A percentile compares a stretch with the other conserved stretches of the same genome.
Evolutionary conservation across 2,329 filamentous ascomycete species (phyloP).

Genomic region (Plenodomus lindquistii): DNA sequence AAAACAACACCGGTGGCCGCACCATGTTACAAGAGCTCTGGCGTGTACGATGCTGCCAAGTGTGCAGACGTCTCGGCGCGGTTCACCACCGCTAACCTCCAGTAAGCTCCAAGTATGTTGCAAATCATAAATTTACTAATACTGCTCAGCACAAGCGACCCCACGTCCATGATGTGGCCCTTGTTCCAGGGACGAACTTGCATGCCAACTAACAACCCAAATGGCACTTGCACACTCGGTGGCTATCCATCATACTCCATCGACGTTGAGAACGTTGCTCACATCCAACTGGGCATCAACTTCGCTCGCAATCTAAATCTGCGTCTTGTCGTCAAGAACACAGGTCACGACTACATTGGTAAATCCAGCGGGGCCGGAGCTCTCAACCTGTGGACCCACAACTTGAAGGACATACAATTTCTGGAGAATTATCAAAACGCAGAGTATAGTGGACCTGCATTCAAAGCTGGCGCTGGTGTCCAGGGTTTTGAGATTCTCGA

Average conservation of each 20-base stretch:
- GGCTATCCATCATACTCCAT: constrained; percentile 21
- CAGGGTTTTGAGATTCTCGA: constrained; percentile 21
- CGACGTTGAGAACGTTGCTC: constrained; percentile 17
- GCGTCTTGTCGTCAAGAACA: constrained; percentile 22
- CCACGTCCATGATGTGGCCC: constrained; percentile 30
- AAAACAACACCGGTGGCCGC: constrained; percentile 25
- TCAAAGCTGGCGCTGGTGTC: constrained; percentile 32
- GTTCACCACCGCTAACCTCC: constrained; percentile 13
- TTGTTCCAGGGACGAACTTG: constrained; percentile 31
- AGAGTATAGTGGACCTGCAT: constrained; percentile 23
- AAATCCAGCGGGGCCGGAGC: constrained; percentile 30
- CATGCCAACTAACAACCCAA: constrained; percentile 16
- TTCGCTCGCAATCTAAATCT: constrained; percentile 25
- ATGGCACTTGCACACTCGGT: constrained; percentile 15
- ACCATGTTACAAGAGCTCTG: constrained; percentile 25
- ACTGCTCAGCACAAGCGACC: constrained; percentile 15
- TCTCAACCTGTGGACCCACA: constrained; percentile 35
- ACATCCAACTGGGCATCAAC: constrained; percentile 20
- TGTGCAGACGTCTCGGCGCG: constrained; percentile 15
- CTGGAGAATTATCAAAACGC: constrained; percentile 12
- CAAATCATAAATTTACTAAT: not conserved
- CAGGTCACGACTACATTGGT: constrained; percentile 23
- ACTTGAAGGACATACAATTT: constrained; percentile 24
- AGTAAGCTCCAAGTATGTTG: constrained; percentile 4
- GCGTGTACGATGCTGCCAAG: constrained; percentile 10